These are phyloP conservation scores for Nyctanthes arbortristis DNA, from an alignment of 257 asterid species.

Conservation along the genomic window DNA sequence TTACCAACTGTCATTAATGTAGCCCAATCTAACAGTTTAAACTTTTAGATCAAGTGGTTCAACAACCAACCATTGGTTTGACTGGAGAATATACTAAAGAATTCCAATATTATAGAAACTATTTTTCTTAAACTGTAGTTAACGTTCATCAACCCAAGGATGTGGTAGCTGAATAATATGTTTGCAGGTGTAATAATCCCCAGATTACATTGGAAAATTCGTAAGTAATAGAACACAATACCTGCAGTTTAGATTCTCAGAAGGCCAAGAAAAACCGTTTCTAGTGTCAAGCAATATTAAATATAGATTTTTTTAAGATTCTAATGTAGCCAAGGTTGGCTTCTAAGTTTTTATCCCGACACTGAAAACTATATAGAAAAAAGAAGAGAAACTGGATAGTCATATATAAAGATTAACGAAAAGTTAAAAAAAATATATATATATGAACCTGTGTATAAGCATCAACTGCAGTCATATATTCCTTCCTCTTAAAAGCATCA, in stretches of 20 bases:
- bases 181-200: neutral
- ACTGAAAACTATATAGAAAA: neutral
- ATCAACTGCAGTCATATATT: constrained; percentile 68
- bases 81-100: no score
- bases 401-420: neutral
- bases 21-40: no score
- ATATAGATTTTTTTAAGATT: no score
- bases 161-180: neutral
- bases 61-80: no score
- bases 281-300: no score
- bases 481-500: constrained; percentile 74
- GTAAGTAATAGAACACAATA: no score
- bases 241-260: no score
- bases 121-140: no score
- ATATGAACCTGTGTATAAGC: constrained; percentile 96
- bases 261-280: no score
- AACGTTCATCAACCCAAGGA: neutral
- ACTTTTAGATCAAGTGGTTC: no score
- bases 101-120: no score
- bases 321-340: neutral
- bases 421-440: constrained; percentile 10
- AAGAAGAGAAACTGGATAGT: neutral
- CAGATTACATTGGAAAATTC: neutral
- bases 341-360: neutral
- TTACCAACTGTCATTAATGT: no score